A percentile compares a stretch with the other conserved stretches of the same genome.
Evolutionary conservation across 2,329 filamentous ascomycete genomes (phyloP).

Genomic region (Colletotrichum sp.): DNA sequence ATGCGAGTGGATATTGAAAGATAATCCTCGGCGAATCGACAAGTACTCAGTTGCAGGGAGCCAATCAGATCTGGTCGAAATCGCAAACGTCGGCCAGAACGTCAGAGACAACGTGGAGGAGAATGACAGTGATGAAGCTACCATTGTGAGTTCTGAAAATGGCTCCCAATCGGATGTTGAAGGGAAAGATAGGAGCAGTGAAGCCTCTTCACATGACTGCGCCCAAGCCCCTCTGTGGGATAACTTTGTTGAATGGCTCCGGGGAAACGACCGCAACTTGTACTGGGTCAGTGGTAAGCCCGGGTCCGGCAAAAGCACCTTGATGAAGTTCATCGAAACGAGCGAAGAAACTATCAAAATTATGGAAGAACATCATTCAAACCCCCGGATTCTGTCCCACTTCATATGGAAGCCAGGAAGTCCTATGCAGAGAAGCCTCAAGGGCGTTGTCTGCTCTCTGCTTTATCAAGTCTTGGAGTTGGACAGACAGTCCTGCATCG

Average conservation of each 20-base stretch:
- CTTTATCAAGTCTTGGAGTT: not conserved
- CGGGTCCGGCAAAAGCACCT: conserved; percentile 35
- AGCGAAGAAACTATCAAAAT: not conserved
- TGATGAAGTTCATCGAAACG: conserved; percentile 32
- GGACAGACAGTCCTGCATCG: not conserved
- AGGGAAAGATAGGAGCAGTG: not conserved
- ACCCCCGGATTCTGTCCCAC: not conserved
- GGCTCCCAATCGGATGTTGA: not conserved
- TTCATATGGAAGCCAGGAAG: not conserved
- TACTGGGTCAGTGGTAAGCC: conserved; percentile 38
- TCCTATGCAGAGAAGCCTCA: not conserved
- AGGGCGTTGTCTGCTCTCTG: not conserved
- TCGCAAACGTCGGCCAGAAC: not conserved
- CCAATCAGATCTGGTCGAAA: not conserved
- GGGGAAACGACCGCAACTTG: not conserved
- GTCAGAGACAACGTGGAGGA: not conserved
- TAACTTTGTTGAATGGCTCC: not conserved
- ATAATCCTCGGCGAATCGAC: not conserved
- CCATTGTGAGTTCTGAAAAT: not conserved
- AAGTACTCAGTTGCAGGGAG: not conserved
- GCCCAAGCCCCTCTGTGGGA: not conserved
- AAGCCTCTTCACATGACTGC: not conserved
- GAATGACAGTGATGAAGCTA: not conserved
- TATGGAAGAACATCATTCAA: not conserved
- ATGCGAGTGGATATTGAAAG: not conserved